Evolutionary conservation across 306 rosid genomes (phyloP).

Genomic region (Leucaena leucocephala): DNA sequence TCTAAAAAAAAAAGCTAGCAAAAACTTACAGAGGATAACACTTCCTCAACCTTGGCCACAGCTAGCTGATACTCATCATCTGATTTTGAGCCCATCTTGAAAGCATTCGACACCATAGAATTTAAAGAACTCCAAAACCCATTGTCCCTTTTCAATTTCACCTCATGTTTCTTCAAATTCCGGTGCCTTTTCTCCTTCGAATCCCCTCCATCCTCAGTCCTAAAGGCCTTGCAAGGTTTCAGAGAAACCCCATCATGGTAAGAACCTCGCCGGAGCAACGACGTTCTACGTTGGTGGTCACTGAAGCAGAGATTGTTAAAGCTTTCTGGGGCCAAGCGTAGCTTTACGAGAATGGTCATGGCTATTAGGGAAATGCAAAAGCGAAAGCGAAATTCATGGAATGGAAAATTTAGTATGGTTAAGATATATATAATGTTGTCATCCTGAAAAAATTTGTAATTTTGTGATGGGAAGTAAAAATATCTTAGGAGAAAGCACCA

Average conservation of each 20-base stretch:
- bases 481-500: constrained; percentile 37
- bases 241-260: constrained; percentile 43
- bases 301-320: constrained; percentile 13
- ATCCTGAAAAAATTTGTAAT: constrained; percentile 19
- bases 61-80: constrained; percentile 65
- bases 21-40: constrained; percentile 65
- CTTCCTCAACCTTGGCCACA: constrained; percentile 70
- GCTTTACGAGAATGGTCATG: constrained; percentile 64
- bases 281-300: constrained; percentile 39
- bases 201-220: constrained; percentile 63
- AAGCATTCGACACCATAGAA: constrained; percentile 52
- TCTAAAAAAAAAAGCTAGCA: background rate
- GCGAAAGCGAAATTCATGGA: constrained; percentile 10
- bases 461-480: constrained; percentile 38
- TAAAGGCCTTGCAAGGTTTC: constrained; percentile 69
- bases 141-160: constrained; percentile 44
- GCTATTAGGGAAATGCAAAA: background rate
- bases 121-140: constrained; percentile 75
- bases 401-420: background rate
- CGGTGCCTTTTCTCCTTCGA: constrained; percentile 45
- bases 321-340: constrained; percentile 60
- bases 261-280: constrained; percentile 44
- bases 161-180: constrained; percentile 49
- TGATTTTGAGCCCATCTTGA: constrained; percentile 49
- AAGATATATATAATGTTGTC: background rate